Conservation (phyloP, 2,329 filamentous ascomycete species). For the Arthroderma sp. region DNA sequence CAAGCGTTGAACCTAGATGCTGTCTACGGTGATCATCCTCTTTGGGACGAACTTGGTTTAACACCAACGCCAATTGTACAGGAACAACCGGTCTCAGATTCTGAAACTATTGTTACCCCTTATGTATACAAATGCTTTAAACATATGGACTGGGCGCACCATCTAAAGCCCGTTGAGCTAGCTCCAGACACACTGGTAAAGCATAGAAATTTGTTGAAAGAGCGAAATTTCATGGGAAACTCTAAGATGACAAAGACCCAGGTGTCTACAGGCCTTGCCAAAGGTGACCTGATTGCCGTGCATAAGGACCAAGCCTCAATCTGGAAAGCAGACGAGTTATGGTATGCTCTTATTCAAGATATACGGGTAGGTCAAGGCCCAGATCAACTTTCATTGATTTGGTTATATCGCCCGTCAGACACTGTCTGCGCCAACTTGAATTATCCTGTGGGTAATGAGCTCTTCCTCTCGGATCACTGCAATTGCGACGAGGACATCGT, state of each 20-base stretch:
- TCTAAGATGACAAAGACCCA: background rate
- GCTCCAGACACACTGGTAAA: constrained; percentile 30
- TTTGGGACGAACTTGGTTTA: constrained; percentile 43
- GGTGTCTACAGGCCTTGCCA: constrained; percentile 13
- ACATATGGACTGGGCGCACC: constrained; percentile 42
- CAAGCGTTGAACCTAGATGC: constrained; percentile 44
- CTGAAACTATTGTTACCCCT: constrained; percentile 53
- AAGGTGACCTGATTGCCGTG: constrained; percentile 40
- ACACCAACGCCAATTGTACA: constrained; percentile 19
- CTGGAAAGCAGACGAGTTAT: constrained; percentile 47
- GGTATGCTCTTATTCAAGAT: constrained; percentile 58
- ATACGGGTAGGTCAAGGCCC: constrained; percentile 27
- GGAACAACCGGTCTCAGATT: constrained; percentile 9
- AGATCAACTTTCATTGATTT: constrained; percentile 50
- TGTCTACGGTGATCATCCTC: constrained; percentile 23
- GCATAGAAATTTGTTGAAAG: constrained; percentile 2
- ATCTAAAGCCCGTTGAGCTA: constrained; percentile 22
- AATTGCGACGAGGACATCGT: constrained; percentile 48
- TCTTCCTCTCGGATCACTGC: constrained; percentile 67
- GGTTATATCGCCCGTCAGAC: constrained; percentile 59
- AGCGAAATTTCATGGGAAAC: constrained; percentile 4
- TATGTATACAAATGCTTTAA: constrained; percentile 54
- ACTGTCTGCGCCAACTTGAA: constrained; percentile 55
- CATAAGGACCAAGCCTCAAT: constrained; percentile 35
- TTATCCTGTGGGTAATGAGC: constrained; percentile 59